phyloP scores from a whole-genome alignment of 345 rosid genomes.

The Rubroshorea leprosula region DNA sequence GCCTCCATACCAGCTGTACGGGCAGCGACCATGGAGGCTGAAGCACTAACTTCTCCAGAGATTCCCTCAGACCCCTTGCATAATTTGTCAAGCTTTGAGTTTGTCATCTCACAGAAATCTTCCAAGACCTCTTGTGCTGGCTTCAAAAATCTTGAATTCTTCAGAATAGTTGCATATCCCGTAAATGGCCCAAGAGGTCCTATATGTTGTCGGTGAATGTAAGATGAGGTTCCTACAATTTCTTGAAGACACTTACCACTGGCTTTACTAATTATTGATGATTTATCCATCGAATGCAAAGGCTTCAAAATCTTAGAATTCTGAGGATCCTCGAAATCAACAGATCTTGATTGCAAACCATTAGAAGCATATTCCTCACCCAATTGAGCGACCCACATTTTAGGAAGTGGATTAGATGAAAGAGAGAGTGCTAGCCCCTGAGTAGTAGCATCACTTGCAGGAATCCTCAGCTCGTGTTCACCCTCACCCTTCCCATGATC shows the following conservation, averaged over 20 bases:
- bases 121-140: conserved; percentile 48
- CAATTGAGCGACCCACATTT: conserved; percentile 14
- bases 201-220: conserved; percentile 19
- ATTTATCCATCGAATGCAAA: too few relatives aligned
- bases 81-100: conserved; percentile 13
- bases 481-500: too few relatives aligned
- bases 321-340: conserved; percentile 15
- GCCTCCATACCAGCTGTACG: conserved; percentile 13
- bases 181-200: conserved; percentile 81
- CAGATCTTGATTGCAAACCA: conserved; percentile 6
- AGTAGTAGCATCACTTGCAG: conserved; percentile 20
- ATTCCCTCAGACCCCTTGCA: conserved; percentile 16
- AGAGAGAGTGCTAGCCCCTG: conserved; percentile 48
- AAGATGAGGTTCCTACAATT: conserved; percentile 22
- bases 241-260: conserved; percentile 30
- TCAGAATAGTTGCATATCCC: conserved; percentile 60
- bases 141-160: conserved; percentile 51
- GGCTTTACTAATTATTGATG: conserved; percentile 16
- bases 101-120: conserved; percentile 26
- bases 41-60: conserved; percentile 21
- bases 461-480: too few relatives aligned
- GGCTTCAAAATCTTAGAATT: conserved; percentile 20
- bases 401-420: conserved; percentile 34
- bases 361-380: too few relatives aligned
- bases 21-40: conserved; percentile 15